A percentile compares a stretch with the other conserved stretches of the same genome.
Evolutionary conservation across 257 asterid genomes (phyloP).

Genomic region (Handroanthus guayacan): DNA sequence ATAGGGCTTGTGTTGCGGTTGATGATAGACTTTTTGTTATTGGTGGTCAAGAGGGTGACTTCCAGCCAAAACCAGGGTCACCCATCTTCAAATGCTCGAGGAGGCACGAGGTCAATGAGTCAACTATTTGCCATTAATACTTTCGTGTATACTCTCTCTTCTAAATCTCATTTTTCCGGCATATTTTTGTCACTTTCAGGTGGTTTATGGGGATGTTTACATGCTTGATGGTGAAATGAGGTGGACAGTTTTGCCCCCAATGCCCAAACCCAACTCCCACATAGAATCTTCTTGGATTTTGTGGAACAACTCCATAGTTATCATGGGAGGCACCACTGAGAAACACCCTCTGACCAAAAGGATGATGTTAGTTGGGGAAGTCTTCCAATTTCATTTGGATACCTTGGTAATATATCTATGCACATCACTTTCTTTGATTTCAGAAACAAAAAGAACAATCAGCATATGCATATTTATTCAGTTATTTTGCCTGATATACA

Average conservation of each 20-base stretch:
- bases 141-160: not conserved
- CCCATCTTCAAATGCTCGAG: conserved; percentile 82
- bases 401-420: conserved; percentile 49
- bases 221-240: conserved; percentile 65
- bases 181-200: conserved; percentile 45
- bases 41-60: conserved; percentile 92
- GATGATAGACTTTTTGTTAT: conserved; percentile 67
- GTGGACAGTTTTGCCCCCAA: conserved; percentile 62
- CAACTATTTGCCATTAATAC: not conserved
- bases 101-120: conserved; percentile 63
- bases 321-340: conserved; percentile 80
- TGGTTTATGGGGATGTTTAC: conserved; percentile 77
- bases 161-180: not conserved
- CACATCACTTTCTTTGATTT: not conserved
- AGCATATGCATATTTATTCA: too few species aligned
- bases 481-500: not conserved
- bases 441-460: too few species aligned
- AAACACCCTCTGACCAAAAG: conserved; percentile 73
- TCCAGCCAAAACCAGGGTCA: conserved; percentile 82
- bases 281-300: conserved; percentile 74
- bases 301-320: conserved; percentile 61
- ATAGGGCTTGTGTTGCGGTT: conserved; percentile 69
- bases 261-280: conserved; percentile 81
- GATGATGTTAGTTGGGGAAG: conserved; percentile 82
- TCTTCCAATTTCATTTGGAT: conserved; percentile 61